Evolutionary conservation across 2,329 filamentous ascomycete species (phyloP).

Genomic region (Alternaria solani): DNA sequence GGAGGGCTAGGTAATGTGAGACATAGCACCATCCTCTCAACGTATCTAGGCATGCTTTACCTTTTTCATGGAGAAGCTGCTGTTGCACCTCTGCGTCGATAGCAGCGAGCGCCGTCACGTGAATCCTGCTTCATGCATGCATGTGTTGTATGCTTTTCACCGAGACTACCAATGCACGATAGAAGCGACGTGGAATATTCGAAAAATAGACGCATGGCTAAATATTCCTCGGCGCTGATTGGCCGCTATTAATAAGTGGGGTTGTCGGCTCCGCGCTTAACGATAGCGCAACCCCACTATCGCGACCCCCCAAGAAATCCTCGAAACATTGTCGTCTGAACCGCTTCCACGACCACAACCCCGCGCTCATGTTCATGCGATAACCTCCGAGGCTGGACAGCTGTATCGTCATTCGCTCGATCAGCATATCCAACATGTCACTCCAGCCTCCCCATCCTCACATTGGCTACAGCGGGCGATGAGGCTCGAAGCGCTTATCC

Average conservation of each 20-base stretch:
- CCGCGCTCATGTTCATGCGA: slow-evolving; percentile 17
- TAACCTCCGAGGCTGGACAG: slow-evolving; percentile 4
- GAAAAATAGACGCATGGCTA: slow-evolving; percentile 16
- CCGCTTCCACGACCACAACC: slow-evolving; percentile 10
- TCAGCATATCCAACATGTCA: slow-evolving; percentile 16
- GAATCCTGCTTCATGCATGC: slow-evolving; percentile 6
- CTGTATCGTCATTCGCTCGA: slow-evolving; percentile 13
- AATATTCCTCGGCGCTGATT: slow-evolving; percentile 15
- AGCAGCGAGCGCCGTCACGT: slow-evolving; percentile 1
- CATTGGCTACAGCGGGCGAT: slow-evolving; percentile 21
- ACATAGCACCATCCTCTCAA: not conserved
- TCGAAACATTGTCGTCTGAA: slow-evolving; percentile 14
- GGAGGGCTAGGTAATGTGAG: not conserved
- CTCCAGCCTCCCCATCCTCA: slow-evolving; percentile 6
- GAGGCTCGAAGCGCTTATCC: slow-evolving; percentile 35
- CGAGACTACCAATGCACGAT: slow-evolving; percentile 12
- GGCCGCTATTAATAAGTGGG: slow-evolving; percentile 24
- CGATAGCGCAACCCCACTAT: slow-evolving; percentile 21
- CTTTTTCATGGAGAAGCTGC: not conserved
- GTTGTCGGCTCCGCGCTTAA: slow-evolving; percentile 30
- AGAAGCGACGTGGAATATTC: slow-evolving; percentile 9
- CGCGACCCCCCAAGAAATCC: slow-evolving; percentile 17
- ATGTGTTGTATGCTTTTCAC: slow-evolving; percentile 4
- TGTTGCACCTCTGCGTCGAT: not conserved
- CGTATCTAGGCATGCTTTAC: not conserved